Conservation (phyloP, 2,329 filamentous ascomycete genomes). For the Dactylellina cionopaga region DNA sequence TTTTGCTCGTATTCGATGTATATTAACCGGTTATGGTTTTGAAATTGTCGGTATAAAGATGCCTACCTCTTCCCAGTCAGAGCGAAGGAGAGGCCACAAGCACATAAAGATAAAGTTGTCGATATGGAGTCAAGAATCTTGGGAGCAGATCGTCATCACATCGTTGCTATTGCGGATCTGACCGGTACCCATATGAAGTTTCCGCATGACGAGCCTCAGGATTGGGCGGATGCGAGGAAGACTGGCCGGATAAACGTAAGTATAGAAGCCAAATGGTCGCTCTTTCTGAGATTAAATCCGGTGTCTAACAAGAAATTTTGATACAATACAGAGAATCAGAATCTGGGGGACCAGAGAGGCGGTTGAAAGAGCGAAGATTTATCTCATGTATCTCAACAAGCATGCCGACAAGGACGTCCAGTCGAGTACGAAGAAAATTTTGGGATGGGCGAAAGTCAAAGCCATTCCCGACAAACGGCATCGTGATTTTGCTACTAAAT, state of each 20-base stretch:
- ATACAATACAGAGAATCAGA: slow-evolving; percentile 41
- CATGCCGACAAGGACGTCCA: slow-evolving; percentile 54
- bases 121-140: slow-evolving; percentile 40
- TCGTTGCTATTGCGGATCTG: slow-evolving; percentile 38
- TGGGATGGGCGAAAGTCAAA: slow-evolving; percentile 54
- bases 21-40: too few relatives aligned
- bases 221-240: slow-evolving; percentile 6
- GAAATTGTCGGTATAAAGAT: too few relatives aligned
- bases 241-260: slow-evolving; percentile 11
- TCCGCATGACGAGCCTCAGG: slow-evolving; percentile 28
- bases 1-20: too few relatives aligned
- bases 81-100: background rate
- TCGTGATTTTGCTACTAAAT: slow-evolving; percentile 18
- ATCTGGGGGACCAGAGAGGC: slow-evolving; percentile 55
- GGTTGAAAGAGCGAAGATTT: slow-evolving; percentile 53
- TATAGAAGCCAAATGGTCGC: background rate
- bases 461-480: slow-evolving; percentile 51
- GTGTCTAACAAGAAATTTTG: background rate
- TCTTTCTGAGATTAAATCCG: background rate
- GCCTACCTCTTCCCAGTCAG: slow-evolving; percentile 34
- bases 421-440: slow-evolving; percentile 10
- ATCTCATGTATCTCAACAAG: slow-evolving; percentile 54
- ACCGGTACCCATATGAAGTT: slow-evolving; percentile 49
- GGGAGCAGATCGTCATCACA: slow-evolving; percentile 32
- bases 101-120: slow-evolving; percentile 6